A percentile compares a stretch with the other conserved stretches of the same genome.
Conservation (phyloP, 306 rosid genomes). For the Alnus rubra region DNA sequence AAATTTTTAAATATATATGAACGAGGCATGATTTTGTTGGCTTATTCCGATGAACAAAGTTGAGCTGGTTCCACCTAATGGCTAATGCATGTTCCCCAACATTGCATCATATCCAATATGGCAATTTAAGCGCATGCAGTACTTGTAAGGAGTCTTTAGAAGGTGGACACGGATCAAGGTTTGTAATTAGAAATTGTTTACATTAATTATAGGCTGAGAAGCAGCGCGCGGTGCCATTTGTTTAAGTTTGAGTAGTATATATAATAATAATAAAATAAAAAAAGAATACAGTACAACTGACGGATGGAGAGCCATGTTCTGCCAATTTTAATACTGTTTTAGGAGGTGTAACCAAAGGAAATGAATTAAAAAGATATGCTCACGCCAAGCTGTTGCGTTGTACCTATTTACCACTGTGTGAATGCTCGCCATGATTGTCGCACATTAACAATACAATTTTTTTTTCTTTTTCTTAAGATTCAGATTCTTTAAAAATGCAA, state of each 20-base stretch:
- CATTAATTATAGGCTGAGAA: background rate
- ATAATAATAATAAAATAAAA: background rate
- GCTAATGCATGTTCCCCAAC: slow-evolving; percentile 25
- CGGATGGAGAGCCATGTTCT: slow-evolving; percentile 34
- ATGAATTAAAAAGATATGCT: slow-evolving; percentile 29
- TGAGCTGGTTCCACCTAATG: slow-evolving; percentile 13
- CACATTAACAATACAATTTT: slow-evolving; percentile 33
- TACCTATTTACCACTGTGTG: slow-evolving; percentile 27
- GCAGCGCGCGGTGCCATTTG: slow-evolving; percentile 16
- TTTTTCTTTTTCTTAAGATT: slow-evolving; percentile 30
- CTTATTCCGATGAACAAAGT: background rate
- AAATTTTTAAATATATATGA: background rate
- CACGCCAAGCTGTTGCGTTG: slow-evolving; percentile 55
- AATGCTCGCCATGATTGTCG: slow-evolving; percentile 69
- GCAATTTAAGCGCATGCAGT: too few species aligned
- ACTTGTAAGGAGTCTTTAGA: background rate
- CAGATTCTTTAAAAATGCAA: slow-evolving; percentile 11
- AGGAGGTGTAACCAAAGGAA: background rate
- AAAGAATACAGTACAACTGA: slow-evolving; percentile 5
- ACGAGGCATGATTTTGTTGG: background rate
- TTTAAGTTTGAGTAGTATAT: background rate
- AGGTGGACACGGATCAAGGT: background rate
- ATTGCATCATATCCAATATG: slow-evolving; percentile 8
- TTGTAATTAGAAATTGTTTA: background rate
- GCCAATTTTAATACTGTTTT: background rate